Conservation (phyloP, 177 flowering plant species). For the Telopea speciosissima region DNA sequence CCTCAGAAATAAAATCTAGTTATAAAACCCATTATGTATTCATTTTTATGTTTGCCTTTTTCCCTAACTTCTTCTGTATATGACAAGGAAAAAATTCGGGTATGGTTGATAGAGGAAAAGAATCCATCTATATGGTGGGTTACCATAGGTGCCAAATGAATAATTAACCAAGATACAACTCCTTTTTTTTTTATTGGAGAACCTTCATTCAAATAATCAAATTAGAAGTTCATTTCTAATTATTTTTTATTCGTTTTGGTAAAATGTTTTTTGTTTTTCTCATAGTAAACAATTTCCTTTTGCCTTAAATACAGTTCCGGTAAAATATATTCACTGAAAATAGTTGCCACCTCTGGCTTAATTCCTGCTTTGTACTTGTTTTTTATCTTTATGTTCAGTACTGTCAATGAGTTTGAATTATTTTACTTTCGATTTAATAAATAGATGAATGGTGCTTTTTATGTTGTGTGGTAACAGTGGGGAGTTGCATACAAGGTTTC, state of each 20-base stretch:
- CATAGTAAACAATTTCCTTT: neutral
- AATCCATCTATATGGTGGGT: too few species aligned
- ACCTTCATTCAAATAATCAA: too few species aligned
- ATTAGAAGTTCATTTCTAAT: too few species aligned
- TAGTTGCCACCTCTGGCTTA: too few species aligned
- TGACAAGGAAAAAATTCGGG: too few species aligned
- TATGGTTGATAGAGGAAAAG: too few species aligned
- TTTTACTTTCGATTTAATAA: neutral
- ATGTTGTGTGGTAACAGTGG: constrained; percentile 53
- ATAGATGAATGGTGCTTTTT: too few species aligned
- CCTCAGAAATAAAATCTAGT: too few species aligned
- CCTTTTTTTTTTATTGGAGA: too few species aligned
- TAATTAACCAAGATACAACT: too few species aligned
- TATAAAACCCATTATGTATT: neutral
- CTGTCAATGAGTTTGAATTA: neutral
- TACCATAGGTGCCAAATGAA: too few species aligned
- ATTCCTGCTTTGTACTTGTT: neutral
- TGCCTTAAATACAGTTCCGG: neutral
- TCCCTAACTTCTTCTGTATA: neutral
- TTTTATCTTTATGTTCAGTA: neutral
- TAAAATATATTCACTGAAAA: too few species aligned
- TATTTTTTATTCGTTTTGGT: neutral
- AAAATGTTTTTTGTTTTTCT: neutral
- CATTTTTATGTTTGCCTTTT: neutral
- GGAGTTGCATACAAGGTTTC: constrained; percentile 74